phyloP scores from a whole-genome alignment of 257 asterid species.

The Osmanthus fragrans region DNA sequence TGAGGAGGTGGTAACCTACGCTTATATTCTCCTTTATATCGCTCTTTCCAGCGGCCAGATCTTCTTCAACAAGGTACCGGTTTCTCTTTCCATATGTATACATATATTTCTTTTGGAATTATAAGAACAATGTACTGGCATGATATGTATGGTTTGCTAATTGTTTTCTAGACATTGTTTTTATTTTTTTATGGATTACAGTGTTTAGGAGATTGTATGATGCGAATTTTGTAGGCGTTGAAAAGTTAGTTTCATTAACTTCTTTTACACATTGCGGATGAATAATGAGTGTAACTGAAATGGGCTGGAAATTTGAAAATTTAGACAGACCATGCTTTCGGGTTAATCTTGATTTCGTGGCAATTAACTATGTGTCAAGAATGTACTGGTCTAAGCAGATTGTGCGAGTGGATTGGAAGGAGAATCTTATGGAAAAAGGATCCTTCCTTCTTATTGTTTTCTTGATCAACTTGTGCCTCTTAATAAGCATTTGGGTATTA shows the following conservation, averaged over 20 bases:
- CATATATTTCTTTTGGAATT: background rate
- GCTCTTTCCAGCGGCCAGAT: slow-evolving; percentile 96
- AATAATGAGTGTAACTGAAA: background rate
- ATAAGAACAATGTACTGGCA: background rate
- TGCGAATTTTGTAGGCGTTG: background rate
- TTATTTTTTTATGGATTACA: background rate
- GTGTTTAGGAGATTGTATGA: background rate
- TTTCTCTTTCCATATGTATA: background rate
- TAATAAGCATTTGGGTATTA: background rate
- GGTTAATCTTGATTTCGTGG: background rate
- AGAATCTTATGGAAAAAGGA: background rate
- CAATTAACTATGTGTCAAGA: background rate
- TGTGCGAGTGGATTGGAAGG: background rate
- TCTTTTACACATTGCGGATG: background rate
- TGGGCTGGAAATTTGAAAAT: background rate
- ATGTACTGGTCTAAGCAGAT: background rate
- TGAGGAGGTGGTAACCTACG: slow-evolving; percentile 61
- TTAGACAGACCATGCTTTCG: background rate
- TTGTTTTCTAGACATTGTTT: background rate
- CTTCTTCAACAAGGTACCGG: slow-evolving; percentile 88
- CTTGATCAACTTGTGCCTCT: background rate
- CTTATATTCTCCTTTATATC: slow-evolving; percentile 82
- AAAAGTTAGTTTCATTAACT: background rate
- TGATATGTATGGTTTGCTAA: background rate
- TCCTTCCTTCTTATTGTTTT: background rate